These are phyloP conservation scores for Pythium aquatile DNA, from an alignment of 352 stramenopile species.

Conservation along the genomic window DNA sequence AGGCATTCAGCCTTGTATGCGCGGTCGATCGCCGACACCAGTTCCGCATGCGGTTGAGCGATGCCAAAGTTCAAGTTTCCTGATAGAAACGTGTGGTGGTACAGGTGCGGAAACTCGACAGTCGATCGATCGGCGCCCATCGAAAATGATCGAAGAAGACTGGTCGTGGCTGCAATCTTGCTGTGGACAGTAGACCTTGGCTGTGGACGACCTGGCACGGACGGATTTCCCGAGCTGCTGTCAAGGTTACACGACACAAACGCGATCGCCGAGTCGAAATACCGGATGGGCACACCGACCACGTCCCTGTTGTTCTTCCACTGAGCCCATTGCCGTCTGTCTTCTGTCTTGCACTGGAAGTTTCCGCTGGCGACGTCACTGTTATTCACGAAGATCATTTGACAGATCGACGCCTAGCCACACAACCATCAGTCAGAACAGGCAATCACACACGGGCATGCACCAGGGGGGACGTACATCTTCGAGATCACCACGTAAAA, in stretches of 20 bases:
- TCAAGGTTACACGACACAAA: conserved; percentile 79
- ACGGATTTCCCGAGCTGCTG: neutral
- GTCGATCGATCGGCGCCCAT: conserved; percentile 73
- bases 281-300: conserved; percentile 74
- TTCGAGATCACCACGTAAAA: conserved; percentile 53
- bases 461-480: conserved; percentile 41
- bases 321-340: conserved; percentile 72
- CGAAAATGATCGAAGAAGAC: conserved; percentile 74
- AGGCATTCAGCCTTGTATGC: conserved; percentile 75
- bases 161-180: conserved; percentile 35
- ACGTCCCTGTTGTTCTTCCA: conserved; percentile 74
- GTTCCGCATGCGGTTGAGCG: conserved; percentile 9
- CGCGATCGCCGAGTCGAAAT: conserved; percentile 80
- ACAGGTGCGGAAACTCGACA: conserved; percentile 84
- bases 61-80: conserved; percentile 83
- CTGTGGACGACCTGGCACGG: neutral
- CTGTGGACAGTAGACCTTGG: neutral
- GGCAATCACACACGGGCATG: neutral
- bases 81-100: conserved; percentile 80
- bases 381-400: conserved; percentile 87
- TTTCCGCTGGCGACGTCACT: conserved; percentile 78
- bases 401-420: conserved; percentile 59
- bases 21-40: conserved; percentile 39
- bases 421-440: neutral
- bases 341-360: conserved; percentile 61